Evolutionary conservation across 495 filamentous ascomycete species (phyloP).

Genomic region (Trichoderma reesei): DNA sequence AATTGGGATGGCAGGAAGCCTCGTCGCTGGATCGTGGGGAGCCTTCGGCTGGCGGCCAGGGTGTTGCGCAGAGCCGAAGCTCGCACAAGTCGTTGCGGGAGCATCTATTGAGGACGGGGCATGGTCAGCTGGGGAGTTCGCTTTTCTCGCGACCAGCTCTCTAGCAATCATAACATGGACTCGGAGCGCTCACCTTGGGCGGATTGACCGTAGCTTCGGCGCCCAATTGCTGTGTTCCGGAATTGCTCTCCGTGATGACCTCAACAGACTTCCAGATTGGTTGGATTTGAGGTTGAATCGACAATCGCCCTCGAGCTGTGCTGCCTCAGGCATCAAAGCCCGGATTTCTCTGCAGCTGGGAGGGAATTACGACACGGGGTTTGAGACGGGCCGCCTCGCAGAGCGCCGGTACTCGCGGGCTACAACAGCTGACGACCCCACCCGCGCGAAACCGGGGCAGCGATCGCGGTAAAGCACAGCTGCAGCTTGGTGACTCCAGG

Average conservation of each 20-base stretch:
- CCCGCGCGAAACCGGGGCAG: background rate
- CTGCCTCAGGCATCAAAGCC: slow-evolving; percentile 1
- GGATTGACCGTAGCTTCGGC: slow-evolving; percentile 4
- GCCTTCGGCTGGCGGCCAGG: slow-evolving; percentile 32
- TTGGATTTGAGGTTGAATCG: slow-evolving; percentile 3
- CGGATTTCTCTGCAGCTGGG: background rate
- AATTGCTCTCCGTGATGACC: slow-evolving; percentile 1
- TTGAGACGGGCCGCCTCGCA: background rate
- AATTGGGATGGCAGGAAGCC: slow-evolving; percentile 37
- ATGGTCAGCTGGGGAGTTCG: background rate
- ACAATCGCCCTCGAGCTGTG: background rate
- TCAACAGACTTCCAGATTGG: slow-evolving; percentile 4
- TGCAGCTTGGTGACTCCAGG: background rate
- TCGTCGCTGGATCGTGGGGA: slow-evolving; percentile 39
- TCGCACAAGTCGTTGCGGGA: slow-evolving; percentile 50
- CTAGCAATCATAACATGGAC: background rate
- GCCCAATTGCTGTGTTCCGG: slow-evolving; percentile 8
- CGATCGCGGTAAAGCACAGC: background rate
- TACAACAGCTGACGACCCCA: background rate
- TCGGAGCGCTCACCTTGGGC: slow-evolving; percentile 2
- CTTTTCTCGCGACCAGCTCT: background rate
- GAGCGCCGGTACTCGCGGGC: background rate
- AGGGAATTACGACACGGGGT: background rate
- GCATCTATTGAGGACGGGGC: slow-evolving; percentile 41
- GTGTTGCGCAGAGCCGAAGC: slow-evolving; percentile 45